Conservation (phyloP, 2,329 filamentous ascomycete genomes). For the Ambrosiella xylebori region DNA sequence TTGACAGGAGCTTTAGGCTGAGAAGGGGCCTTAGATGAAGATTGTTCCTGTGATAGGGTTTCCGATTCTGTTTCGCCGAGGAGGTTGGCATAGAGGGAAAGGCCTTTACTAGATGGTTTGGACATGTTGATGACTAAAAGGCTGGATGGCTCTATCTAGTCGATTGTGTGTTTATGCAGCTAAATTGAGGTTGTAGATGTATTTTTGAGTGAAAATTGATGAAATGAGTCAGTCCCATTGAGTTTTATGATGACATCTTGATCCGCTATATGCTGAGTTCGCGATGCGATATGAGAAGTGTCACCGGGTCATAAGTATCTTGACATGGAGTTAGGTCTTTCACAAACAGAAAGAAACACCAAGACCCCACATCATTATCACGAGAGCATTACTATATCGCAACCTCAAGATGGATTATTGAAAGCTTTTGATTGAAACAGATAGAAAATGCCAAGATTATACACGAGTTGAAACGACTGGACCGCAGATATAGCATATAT, state of each 20-base stretch:
- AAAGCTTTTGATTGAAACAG: neutral
- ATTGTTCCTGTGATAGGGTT: slow-evolving; percentile 23
- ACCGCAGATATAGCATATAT: neutral
- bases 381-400: no score
- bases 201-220: no score
- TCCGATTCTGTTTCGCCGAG: slow-evolving; percentile 38
- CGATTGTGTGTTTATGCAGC: neutral
- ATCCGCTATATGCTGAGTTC: no score
- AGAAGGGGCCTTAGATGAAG: slow-evolving; percentile 14
- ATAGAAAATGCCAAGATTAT: neutral
- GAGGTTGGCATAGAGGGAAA: slow-evolving; percentile 74
- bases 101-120: slow-evolving; percentile 19
- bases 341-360: neutral
- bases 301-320: no score
- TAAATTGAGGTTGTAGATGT: neutral
- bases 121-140: neutral
- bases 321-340: neutral
- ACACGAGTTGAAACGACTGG: neutral
- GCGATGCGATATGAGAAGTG: neutral
- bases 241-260: no score
- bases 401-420: no score
- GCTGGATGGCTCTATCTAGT: neutral
- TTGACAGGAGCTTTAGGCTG: slow-evolving; percentile 46
- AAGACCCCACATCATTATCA: neutral
- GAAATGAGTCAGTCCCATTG: no score